A percentile compares a stretch with the other conserved stretches of the same genome.
These are phyloP conservation scores for Kodamaea jinghongensis DNA, from an alignment of 805 yeast species.

Conservation along the genomic window DNA sequence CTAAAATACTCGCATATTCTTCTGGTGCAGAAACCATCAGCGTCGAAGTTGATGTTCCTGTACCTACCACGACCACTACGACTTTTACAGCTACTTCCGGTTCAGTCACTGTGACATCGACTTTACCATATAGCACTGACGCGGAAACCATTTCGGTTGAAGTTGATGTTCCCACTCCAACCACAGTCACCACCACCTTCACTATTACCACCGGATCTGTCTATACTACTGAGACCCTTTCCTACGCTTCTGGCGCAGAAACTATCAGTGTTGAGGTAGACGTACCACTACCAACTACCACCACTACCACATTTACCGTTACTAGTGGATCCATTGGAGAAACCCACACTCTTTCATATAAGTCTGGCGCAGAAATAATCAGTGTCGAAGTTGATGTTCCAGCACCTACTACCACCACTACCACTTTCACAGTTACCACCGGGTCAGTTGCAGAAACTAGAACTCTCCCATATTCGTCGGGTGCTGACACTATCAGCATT, in stretches of 20 bases:
- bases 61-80: not conserved
- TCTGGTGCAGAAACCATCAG: slow-evolving; percentile 1
- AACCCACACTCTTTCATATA: not conserved
- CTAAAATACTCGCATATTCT: not conserved
- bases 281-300: not conserved
- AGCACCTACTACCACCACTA: not conserved
- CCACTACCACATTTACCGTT: slow-evolving; percentile 1
- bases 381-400: not conserved
- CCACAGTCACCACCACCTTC: not conserved
- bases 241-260: slow-evolving; percentile 6
- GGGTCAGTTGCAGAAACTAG: slow-evolving; percentile 1
- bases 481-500: slow-evolving; percentile 4
- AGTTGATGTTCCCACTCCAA: slow-evolving; percentile 3
- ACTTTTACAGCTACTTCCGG: slow-evolving; percentile 1
- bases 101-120: slow-evolving; percentile 4
- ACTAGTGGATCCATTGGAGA: not conserved
- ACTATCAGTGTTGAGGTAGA: slow-evolving; percentile 5
- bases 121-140: slow-evolving; percentile 5
- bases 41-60: slow-evolving; percentile 4
- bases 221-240: slow-evolving; percentile 1
- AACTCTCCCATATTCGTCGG: slow-evolving; percentile 6
- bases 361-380: not conserved
- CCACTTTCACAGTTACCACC: slow-evolving; percentile 1
- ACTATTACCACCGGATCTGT: slow-evolving; percentile 1
- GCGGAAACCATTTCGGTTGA: slow-evolving; percentile 5